Conservation (phyloP, 2,329 filamentous ascomycete genomes). For the Helicocarpus griseus region DNA sequence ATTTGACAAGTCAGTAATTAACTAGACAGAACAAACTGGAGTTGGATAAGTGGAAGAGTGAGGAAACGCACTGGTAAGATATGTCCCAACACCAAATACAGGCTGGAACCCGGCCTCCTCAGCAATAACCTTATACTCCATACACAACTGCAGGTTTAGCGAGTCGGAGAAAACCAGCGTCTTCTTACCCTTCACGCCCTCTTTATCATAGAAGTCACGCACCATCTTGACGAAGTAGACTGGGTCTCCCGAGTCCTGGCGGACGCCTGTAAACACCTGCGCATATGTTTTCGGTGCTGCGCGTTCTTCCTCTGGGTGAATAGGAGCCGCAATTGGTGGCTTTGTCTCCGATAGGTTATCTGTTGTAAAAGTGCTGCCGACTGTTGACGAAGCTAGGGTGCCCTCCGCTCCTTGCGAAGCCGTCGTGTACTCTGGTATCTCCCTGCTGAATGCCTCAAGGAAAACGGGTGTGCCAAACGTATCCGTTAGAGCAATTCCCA, state of each 20-base stretch:
- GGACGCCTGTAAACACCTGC: conserved; percentile 69
- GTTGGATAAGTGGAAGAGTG: not conserved
- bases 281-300: conserved; percentile 54
- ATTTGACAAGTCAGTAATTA: not conserved
- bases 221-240: conserved; percentile 68
- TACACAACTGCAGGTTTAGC: conserved; percentile 77
- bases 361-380: conserved; percentile 27
- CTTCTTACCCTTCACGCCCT: conserved; percentile 71
- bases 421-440: conserved; percentile 41
- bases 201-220: conserved; percentile 67
- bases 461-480: conserved; percentile 92
- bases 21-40: not conserved
- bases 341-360: conserved; percentile 29
- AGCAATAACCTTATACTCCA: conserved; percentile 79
- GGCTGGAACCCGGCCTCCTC: conserved; percentile 73
- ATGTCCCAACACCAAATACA: conserved; percentile 90
- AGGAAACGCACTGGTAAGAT: conserved; percentile 60
- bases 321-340: conserved; percentile 37
- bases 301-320: conserved; percentile 22
- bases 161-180: conserved; percentile 93
- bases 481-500: conserved; percentile 86
- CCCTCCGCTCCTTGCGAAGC: conserved; percentile 31
- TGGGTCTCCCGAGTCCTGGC: conserved; percentile 86
- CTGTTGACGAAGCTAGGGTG: conserved; percentile 27
- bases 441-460: conserved; percentile 69